phyloP scores from a whole-genome alignment of 106 monocot genomes.

The Ottelia alismoides region DNA sequence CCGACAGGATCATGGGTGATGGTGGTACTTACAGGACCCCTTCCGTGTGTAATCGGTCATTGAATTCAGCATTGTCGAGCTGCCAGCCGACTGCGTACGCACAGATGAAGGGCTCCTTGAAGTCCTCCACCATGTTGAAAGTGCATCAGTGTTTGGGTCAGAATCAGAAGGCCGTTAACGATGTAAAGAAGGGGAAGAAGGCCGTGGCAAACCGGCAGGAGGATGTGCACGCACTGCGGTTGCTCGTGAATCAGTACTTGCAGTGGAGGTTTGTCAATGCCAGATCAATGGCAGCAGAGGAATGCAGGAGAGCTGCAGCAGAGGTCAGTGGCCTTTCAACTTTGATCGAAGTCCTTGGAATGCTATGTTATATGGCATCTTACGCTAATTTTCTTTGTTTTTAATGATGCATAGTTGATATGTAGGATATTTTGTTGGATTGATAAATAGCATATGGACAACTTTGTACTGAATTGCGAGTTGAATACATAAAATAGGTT shows the following conservation, averaged over 20 bases:
- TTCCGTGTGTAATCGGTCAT: slow-evolving; percentile 41
- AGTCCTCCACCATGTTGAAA: background rate
- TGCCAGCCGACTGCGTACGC: slow-evolving; percentile 14
- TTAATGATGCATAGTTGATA: too few species aligned
- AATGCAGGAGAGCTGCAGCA: slow-evolving; percentile 19
- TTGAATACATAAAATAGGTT: too few species aligned
- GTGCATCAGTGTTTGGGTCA: too few species aligned
- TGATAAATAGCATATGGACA: too few species aligned
- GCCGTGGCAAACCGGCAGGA: slow-evolving; percentile 25
- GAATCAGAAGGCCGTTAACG: slow-evolving; percentile 1
- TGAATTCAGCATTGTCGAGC: slow-evolving; percentile 42
- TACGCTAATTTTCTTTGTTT: too few species aligned
- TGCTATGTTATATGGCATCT: too few species aligned
- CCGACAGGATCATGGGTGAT: slow-evolving; percentile 7
- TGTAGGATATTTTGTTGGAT: too few species aligned
- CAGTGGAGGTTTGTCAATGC: slow-evolving; percentile 86
- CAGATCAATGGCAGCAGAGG: slow-evolving; percentile 14
- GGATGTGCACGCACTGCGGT: slow-evolving; percentile 38
- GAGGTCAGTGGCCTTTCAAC: too few species aligned
- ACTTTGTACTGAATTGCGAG: too few species aligned
- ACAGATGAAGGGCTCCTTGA: background rate
- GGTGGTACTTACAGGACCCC: slow-evolving; percentile 3
- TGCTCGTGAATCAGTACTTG: slow-evolving; percentile 42
- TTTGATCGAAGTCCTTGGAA: too few species aligned
- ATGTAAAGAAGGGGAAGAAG: slow-evolving; percentile 38